These are phyloP conservation scores for Conticribra guillardii DNA, from an alignment of 108 stramenopile species.

Conservation along the genomic window DNA sequence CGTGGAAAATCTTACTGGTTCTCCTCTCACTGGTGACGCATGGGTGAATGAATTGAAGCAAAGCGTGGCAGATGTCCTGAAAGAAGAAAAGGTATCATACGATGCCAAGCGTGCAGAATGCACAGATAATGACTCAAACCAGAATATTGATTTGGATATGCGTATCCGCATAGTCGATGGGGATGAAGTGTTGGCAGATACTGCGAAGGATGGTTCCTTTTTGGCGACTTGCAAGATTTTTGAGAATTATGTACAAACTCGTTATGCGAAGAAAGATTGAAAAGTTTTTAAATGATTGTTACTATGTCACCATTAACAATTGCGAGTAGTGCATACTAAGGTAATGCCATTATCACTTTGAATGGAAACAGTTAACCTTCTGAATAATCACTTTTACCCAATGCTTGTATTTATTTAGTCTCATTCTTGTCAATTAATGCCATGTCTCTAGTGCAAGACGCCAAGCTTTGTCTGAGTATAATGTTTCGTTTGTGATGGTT, in stretches of 20 bases:
- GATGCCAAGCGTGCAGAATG: slow-evolving; percentile 46
- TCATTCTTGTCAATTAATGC: too few species aligned
- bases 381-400: too few species aligned
- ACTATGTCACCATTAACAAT: too few species aligned
- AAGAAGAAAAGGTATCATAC: slow-evolving; percentile 60
- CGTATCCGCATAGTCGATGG: slow-evolving; percentile 74
- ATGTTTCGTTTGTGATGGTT: too few species aligned
- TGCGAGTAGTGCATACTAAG: too few species aligned
- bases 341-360: too few species aligned
- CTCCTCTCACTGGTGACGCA: slow-evolving; percentile 68
- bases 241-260: slow-evolving; percentile 60
- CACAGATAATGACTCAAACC: slow-evolving; percentile 3
- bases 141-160: slow-evolving; percentile 69
- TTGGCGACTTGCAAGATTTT: slow-evolving; percentile 67
- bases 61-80: slow-evolving; percentile 63
- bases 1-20: slow-evolving; percentile 68
- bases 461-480: too few species aligned
- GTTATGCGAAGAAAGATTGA: slow-evolving; percentile 37
- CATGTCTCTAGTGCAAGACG: too few species aligned
- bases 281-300: too few species aligned
- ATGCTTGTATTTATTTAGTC: too few species aligned
- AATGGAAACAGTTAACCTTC: too few species aligned
- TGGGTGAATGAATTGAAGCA: slow-evolving; percentile 63
- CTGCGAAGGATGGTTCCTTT: slow-evolving; percentile 42
- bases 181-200: slow-evolving; percentile 67